Evolutionary conservation across 2,329 filamentous ascomycete species (phyloP).

Genomic region (Aspergillus sp.): DNA sequence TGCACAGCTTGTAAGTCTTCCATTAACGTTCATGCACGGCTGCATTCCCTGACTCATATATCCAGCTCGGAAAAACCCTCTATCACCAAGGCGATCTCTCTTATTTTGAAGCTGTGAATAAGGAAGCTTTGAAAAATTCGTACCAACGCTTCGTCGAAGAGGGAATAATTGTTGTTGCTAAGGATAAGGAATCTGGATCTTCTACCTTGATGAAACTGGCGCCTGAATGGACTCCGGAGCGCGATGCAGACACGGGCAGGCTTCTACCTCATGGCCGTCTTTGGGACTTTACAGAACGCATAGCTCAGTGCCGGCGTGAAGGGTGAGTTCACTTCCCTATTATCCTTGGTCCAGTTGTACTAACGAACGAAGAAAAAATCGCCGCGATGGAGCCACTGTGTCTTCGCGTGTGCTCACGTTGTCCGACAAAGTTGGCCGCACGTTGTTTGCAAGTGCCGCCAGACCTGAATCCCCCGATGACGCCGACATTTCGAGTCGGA

Average conservation of each 20-base stretch:
- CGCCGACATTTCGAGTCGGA: slow-evolving; percentile 32
- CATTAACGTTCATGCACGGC: too few species aligned
- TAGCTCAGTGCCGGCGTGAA: slow-evolving; percentile 77
- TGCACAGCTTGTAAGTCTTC: slow-evolving; percentile 67
- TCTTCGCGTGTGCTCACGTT: slow-evolving; percentile 75
- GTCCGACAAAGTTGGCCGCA: slow-evolving; percentile 68
- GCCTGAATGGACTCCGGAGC: slow-evolving; percentile 68
- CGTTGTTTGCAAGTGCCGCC: slow-evolving; percentile 56
- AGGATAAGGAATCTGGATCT: slow-evolving; percentile 54
- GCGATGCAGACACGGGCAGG: slow-evolving; percentile 59
- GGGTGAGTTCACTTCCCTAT: slow-evolving; percentile 47
- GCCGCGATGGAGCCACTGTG: slow-evolving; percentile 88
- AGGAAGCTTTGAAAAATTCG: slow-evolving; percentile 92
- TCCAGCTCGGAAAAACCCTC: slow-evolving; percentile 83
- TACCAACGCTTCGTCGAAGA: slow-evolving; percentile 87
- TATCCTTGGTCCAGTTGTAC: neutral
- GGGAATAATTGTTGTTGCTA: slow-evolving; percentile 75
- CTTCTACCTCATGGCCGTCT: slow-evolving; percentile 71
- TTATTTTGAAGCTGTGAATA: slow-evolving; percentile 98
- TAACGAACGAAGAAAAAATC: slow-evolving; percentile 63
- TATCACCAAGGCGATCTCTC: slow-evolving; percentile 96
- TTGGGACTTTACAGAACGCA: slow-evolving; percentile 90
- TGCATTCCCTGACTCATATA: slow-evolving; percentile 12
- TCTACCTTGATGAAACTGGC: slow-evolving; percentile 60
- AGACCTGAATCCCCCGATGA: slow-evolving; percentile 22